Base-by-base conservation (phyloP, 306 rosid genomes). In the Hylodesmum podocarpum region DNA sequence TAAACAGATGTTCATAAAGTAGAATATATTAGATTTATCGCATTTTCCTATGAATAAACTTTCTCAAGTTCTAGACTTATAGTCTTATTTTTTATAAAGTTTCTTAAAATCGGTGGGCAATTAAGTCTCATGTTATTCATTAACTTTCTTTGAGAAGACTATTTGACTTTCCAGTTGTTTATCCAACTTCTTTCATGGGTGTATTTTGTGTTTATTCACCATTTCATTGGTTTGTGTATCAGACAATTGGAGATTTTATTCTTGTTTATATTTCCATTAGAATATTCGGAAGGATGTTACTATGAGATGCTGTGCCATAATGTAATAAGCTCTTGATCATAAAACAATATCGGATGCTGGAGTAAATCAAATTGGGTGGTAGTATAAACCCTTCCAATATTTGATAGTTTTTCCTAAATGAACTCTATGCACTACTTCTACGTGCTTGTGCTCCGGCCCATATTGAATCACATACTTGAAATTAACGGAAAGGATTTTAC, bases 171-270 rank as follows among this genome's bases (percentile, higher is more conserved):
- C 36, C 50, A 19, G 37, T 47, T 63, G 11, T 21, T 47, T 49
- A 63, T 62, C 72, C 12, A 34, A 49, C 43, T 77, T 51, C 61
- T 34, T 21, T 77, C 36, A 19, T 41, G 29, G 12, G 27, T 77
- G 47, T 21, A 0, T 3, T 25, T 65, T 37, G 65, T 54, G 16
- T n/a, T 67, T 59, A 18, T 53, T 67, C 22, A 31, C 50, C 63
- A 33, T 31, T n/a, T 18, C 39, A n/a, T 3, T 25, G 53, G 71
- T n/a, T 33, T 51, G 18, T 39, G 27, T 78, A 58, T 61, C 77
- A 58, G 47, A 41, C 39, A 19, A 34, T 16, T 31, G 49, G 43
- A 73, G 70, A 75, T 62, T 75, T 47, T 22, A 33, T 50, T 18
- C 62, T 4, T 44, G 25, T 13, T 61, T 62, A 33, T 21, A 21